phyloP scores from a whole-genome alignment of 2,329 filamentous ascomycete species.

The Cytospora paraplurivora region DNA sequence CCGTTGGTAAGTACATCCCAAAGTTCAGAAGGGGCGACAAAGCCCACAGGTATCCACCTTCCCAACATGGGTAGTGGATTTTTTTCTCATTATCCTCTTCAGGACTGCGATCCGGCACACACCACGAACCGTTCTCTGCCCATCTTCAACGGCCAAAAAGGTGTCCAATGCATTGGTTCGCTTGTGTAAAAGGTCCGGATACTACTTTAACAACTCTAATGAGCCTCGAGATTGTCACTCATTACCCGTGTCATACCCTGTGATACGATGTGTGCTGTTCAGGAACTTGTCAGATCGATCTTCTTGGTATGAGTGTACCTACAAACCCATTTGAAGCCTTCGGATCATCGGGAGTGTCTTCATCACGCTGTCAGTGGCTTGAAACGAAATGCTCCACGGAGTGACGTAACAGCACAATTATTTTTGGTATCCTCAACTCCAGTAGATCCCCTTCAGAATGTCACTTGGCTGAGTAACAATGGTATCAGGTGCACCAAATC shows the following conservation, averaged over 20 bases:
- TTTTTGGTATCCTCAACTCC: not conserved
- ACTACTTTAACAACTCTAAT: not conserved
- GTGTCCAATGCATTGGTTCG: not conserved
- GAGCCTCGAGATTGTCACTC: not conserved
- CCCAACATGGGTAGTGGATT: not conserved
- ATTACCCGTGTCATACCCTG: not conserved
- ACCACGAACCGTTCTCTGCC: not conserved
- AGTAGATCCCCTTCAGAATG: not conserved
- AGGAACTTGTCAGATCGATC: not conserved
- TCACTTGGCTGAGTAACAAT: not conserved
- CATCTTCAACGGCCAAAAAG: not conserved
- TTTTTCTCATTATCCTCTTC: not conserved
- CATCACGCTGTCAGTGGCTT: conserved; percentile 1
- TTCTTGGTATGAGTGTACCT: not conserved
- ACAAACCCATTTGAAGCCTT: not conserved
- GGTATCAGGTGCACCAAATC: not conserved
- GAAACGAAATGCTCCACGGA: not conserved
- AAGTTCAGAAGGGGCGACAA: not conserved
- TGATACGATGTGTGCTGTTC: not conserved
- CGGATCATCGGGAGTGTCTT: not conserved
- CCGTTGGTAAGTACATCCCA: not conserved
- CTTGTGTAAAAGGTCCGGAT: not conserved
- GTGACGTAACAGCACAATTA: not conserved
- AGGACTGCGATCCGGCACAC: not conserved
- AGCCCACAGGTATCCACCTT: not conserved